These are phyloP conservation scores for Rosa persica DNA, from an alignment of 306 rosid species.

Conservation along the genomic window DNA sequence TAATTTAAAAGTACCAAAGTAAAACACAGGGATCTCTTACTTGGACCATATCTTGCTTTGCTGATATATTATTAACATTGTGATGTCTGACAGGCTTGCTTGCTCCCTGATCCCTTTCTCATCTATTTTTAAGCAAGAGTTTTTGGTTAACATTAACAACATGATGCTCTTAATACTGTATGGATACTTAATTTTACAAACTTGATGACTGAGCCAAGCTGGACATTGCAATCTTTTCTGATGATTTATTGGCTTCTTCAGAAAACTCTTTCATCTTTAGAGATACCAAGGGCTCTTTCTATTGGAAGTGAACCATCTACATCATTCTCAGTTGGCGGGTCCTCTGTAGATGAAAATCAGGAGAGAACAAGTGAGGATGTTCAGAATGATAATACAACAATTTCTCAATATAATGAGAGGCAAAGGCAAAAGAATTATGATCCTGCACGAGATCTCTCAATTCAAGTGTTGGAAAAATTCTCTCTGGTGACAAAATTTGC, in stretches of 20 bases:
- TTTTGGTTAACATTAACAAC: background rate
- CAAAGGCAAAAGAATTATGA: constrained; percentile 64
- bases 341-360: constrained; percentile 49
- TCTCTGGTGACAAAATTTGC: constrained; percentile 98
- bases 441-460: constrained; percentile 91
- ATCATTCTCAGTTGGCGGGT: constrained; percentile 42
- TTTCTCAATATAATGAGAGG: constrained; percentile 56
- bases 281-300: constrained; percentile 81
- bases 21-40: background rate
- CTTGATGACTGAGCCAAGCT: constrained; percentile 1
- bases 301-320: constrained; percentile 57
- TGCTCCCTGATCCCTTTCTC: background rate
- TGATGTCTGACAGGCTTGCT: background rate
- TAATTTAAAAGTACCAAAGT: background rate
- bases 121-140: too few species aligned
- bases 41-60: constrained; percentile 8
- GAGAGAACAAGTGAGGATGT: constrained; percentile 45
- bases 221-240: constrained; percentile 30
- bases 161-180: background rate
- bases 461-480: constrained; percentile 91
- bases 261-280: constrained; percentile 94
- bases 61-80: background rate
- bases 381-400: constrained; percentile 37
- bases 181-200: background rate
- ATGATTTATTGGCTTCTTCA: constrained; percentile 44